These are phyloP conservation scores for Candida pseudocylindracea DNA, from an alignment of 1,139 yeast species.

Conservation along the genomic window DNA sequence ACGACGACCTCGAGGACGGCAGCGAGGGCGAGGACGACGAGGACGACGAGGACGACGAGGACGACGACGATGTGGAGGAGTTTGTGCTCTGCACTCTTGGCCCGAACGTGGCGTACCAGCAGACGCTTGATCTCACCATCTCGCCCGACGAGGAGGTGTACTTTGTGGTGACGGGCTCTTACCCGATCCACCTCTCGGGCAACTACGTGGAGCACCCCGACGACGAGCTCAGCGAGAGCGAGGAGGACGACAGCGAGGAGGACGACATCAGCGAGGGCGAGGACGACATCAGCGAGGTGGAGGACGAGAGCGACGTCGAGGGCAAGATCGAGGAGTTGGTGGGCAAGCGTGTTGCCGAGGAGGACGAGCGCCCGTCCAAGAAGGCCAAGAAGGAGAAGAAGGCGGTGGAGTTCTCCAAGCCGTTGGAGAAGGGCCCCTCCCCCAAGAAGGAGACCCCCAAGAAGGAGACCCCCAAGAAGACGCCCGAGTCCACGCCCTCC, in stretches of 20 bases:
- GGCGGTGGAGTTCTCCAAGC: constrained; percentile 72
- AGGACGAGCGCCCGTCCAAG: constrained; percentile 8
- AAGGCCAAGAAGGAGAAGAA: constrained; percentile 27
- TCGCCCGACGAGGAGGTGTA: constrained; percentile 85
- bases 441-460: constrained; percentile 14
- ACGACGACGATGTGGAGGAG: constrained; percentile 43
- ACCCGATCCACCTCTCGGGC: constrained; percentile 82
- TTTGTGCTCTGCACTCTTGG: constrained; percentile 75
- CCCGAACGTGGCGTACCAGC: constrained; percentile 74
- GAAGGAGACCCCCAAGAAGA: constrained; percentile 8
- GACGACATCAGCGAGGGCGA: constrained; percentile 14
- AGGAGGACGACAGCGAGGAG: constrained; percentile 24
- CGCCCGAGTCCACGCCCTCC: constrained; percentile 8
- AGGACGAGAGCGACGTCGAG: constrained; percentile 32
- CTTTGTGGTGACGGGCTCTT: constrained; percentile 91
- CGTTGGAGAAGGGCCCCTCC: constrained; percentile 86
- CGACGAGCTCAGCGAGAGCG: constrained; percentile 39
- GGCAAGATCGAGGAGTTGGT: constrained; percentile 35
- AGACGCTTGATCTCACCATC: constrained; percentile 73
- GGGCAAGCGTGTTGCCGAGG: constrained; percentile 21
- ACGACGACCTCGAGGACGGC: constrained; percentile 13
- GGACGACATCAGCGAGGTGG: constrained; percentile 37
- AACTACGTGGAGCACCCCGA: constrained; percentile 92
- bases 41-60: constrained; percentile 32
- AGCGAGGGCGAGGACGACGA: constrained; percentile 32